Base-by-base conservation (phyloP, 2,329 filamentous ascomycete genomes). In the Teratosphaeria nubilosa region DNA sequence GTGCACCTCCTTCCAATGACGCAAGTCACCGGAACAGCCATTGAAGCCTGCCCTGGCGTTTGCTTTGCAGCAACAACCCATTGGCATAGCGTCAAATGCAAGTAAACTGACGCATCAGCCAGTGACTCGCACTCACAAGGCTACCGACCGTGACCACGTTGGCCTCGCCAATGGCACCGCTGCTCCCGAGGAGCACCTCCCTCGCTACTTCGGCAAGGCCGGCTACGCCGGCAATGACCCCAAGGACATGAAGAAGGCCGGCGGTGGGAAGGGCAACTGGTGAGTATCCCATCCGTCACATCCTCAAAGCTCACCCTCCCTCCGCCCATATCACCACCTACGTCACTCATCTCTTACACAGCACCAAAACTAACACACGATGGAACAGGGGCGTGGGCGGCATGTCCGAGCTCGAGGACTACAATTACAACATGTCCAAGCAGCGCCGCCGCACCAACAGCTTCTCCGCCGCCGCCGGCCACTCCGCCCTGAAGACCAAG, bases 91-190 rank as follows among this genome's bases (percentile, higher is more conserved):
- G 22, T 48, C 41, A 20, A 48, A 22, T 10, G 20, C n/a, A 24
- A n/a, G n/a, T 10, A 11, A 48, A 16, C 41, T 48, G 41, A 48
- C 41, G 41, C 9, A 16, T 48, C 16, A 45, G 14, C 37, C 67
- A 96, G 91, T 99, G 92, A 96, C 94, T 79, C 92, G 94, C 74
- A 95, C 92, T 65, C 90, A 92, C 84, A 99, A 97, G 81, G 84
- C 82, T 80, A 95, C 91, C 78, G 90, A 95, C 76, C 91, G 91
- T 77, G 88, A 95, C 80, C 88, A 96, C 78, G 84, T 85, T 69
- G 87, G 82, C 70, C 77, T 90, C 66, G 86, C 87, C 65, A 88
- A 94, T 68, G 88, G 87, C 72, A 85, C 83, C 59, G 85, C 83
- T 61, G 74, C 80, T 55, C 79, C 84, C 57, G 81, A 87, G 64